phyloP scores from a whole-genome alignment of 2,329 filamentous ascomycete species.

The Cryphonectria japonica region DNA sequence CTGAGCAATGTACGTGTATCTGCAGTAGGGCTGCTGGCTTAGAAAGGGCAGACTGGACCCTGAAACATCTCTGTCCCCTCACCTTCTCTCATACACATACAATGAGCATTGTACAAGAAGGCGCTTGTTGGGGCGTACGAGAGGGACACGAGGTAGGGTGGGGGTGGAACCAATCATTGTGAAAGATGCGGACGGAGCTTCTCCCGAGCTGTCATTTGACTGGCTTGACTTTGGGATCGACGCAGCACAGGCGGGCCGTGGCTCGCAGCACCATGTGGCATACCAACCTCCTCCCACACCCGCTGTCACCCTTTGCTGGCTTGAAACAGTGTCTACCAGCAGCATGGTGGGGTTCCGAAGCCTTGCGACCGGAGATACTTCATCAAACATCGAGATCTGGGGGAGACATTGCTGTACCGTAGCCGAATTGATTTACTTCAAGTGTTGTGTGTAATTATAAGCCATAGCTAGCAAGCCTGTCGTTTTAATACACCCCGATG shows the following conservation, averaged over 20 bases:
- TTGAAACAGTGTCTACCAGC: neutral
- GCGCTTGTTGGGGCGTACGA: neutral
- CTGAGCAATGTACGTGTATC: neutral
- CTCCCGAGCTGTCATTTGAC: neutral
- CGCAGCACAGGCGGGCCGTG: neutral
- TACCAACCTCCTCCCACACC: neutral
- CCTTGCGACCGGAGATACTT: neutral
- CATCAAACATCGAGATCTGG: neutral
- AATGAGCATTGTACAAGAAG: neutral
- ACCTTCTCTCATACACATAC: too few relatives aligned
- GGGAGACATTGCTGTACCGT: neutral
- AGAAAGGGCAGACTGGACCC: neutral
- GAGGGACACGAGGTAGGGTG: too few relatives aligned
- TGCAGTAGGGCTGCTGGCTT: neutral
- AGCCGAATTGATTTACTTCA: neutral
- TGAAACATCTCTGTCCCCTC: too few relatives aligned
- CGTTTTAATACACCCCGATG: slow-evolving; percentile 46
- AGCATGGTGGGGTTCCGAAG: neutral
- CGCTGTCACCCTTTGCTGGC: neutral
- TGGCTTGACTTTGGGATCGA: neutral
- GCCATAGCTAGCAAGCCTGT: neutral
- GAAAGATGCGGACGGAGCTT: neutral
- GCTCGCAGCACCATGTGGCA: neutral
- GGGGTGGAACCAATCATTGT: too few relatives aligned
- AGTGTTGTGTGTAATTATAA: neutral